Percentiles rank a stretch among this genome's conserved stretches.
These are phyloP conservation scores for Apostasia ramifera DNA, from an alignment of 106 monocot species.

Conservation along the genomic window DNA sequence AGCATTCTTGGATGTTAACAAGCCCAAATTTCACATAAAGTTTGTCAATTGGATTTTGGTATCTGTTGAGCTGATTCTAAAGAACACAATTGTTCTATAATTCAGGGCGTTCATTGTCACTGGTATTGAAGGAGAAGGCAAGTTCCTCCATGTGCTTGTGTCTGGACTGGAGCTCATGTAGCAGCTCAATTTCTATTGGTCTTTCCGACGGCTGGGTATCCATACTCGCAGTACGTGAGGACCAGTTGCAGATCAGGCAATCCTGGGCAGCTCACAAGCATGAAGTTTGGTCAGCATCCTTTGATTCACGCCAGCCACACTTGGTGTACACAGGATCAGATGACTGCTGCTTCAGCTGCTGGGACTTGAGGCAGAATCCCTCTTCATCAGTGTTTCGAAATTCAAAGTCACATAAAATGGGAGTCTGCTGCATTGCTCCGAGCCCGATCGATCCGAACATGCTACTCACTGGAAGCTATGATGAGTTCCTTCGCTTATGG, in stretches of 20 bases:
- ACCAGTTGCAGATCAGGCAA: conserved; percentile 35
- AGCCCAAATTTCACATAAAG: no score
- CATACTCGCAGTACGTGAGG: conserved; percentile 35
- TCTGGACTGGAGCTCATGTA: conserved; percentile 60
- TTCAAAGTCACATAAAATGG: conserved; percentile 85
- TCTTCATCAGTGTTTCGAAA: conserved; percentile 53
- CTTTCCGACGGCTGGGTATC: conserved; percentile 82
- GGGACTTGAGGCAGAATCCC: conserved; percentile 66
- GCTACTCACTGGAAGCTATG: conserved; percentile 82
- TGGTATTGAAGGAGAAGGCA: conserved; percentile 34
- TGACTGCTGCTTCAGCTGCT: conserved; percentile 75
- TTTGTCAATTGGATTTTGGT: neutral
- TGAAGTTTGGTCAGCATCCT: conserved; percentile 69
- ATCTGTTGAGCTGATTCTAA: neutral
- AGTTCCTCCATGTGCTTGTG: conserved; percentile 81
- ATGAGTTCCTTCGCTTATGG: conserved; percentile 84
- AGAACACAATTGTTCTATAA: neutral
- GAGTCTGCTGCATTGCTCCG: conserved; percentile 79
- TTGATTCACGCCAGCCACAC: conserved; percentile 44
- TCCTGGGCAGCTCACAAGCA: conserved; percentile 71
- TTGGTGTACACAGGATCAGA: conserved; percentile 82
- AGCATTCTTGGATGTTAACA: no score
- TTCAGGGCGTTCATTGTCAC: conserved; percentile 43
- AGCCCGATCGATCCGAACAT: conserved; percentile 31
- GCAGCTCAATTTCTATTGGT: conserved; percentile 38